These are phyloP conservation scores for Acacia melanoxylon DNA, from an alignment of 306 rosid species.

Conservation along the genomic window DNA sequence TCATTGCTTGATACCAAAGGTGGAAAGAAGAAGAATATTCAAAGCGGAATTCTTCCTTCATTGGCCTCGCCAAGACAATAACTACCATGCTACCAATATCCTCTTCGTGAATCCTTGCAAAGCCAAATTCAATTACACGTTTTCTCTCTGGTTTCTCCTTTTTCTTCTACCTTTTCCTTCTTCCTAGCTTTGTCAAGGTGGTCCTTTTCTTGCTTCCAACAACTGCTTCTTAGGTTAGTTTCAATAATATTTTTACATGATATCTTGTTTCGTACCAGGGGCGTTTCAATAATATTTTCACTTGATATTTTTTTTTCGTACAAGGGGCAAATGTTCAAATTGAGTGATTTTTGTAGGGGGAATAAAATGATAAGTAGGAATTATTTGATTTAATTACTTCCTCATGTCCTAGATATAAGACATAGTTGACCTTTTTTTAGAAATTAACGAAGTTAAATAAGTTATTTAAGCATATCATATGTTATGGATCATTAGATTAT, in stretches of 20 bases:
- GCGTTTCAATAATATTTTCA: conserved; percentile 9
- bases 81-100: background rate
- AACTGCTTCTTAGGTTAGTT: conserved; percentile 45
- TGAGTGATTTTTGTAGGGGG: too few relatives aligned
- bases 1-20: too few relatives aligned
- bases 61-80: background rate
- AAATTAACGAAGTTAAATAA: too few relatives aligned
- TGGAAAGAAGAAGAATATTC: conserved; percentile 6
- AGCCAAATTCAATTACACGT: background rate
- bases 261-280: too few relatives aligned
- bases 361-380: too few relatives aligned
- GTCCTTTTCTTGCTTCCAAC: background rate
- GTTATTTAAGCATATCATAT: too few relatives aligned
- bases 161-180: background rate
- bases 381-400: too few relatives aligned
- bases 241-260: background rate
- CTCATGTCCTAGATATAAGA: too few relatives aligned
- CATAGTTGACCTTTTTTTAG: too few relatives aligned
- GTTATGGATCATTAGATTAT: too few relatives aligned
- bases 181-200: background rate
- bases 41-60: background rate
- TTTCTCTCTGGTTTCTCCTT: background rate
- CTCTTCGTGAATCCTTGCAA: background rate
- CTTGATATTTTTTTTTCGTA: too few relatives aligned
- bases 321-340: too few relatives aligned